Evolutionary conservation across 2,329 filamentous ascomycete species (phyloP), one percentile per base, ranked within the genome.

Genomic region (Fusarium agapanthi): DNA sequence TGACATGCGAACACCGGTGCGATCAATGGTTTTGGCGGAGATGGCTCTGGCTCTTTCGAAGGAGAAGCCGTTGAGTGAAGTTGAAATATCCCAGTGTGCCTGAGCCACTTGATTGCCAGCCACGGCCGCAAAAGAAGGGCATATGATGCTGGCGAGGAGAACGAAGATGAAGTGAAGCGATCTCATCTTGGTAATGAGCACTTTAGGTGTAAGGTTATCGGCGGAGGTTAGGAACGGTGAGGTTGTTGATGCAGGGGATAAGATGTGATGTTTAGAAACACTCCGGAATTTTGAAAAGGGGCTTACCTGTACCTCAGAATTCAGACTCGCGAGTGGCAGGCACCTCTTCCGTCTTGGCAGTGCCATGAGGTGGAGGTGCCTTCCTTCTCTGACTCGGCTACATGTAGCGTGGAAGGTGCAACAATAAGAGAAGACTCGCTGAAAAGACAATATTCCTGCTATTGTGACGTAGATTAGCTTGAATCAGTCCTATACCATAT

Each of bases 11-110:
- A 69, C 56, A 2, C 80, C 78, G 10, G 73, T 67, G 13, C 72
- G 72, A 35, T 84, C 83, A 10, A 62, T 54, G 0, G 74, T 77
- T 14, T 78, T 77, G 20, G 71, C 43, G 3, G 75, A 62, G 30
- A 77, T 22, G 6, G 79, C 80, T 47, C 79, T 80, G 65, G 77
- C 76, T 38, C 79, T 75, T 66, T 83, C 76, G 61, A 85, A 84
- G 30, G 73, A 76, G 68, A 85, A 74, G 14, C 81, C 83, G 32
- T 83, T 82, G 57, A 84, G 75, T 20, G 81, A 78, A 66, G 77
- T 77, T 12, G 79, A 78, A 20, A 84, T 64, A 40, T 83, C 81
- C 78, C 79, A 81, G 44, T 72, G 72, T 15, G 54, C 24, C 18
- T 53, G 54, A 6, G 15, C 26, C 15, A 41, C n/a, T 3, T 61